Evolutionary conservation across 73 alveolate species (phyloP).

Genomic region (Blepharisma stoltei): DNA sequence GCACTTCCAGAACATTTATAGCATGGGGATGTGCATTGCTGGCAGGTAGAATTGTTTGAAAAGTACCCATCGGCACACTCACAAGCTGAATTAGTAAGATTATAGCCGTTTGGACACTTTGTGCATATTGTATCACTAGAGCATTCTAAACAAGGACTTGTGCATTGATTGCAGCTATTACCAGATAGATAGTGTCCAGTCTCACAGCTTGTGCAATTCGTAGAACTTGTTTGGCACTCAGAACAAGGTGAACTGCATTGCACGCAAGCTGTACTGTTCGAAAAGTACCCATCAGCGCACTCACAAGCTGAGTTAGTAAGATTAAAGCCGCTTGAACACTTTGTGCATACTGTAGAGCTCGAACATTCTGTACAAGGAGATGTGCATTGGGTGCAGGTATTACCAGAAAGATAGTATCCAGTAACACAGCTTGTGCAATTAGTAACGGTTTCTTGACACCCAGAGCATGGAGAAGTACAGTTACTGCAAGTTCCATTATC

Average conservation of each 20-base stretch:
- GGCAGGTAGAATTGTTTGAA: not conserved
- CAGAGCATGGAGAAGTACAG: conserved; percentile 10
- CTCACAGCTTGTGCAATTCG: not conserved
- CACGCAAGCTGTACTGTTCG: not conserved
- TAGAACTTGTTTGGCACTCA: not conserved
- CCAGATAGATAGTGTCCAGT: not conserved
- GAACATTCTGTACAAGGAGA: conserved; percentile 31
- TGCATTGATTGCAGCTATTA: not conserved
- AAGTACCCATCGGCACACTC: not conserved
- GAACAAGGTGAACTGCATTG: not conserved
- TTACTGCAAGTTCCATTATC: not conserved
- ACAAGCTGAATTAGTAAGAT: not conserved
- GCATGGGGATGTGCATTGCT: not conserved
- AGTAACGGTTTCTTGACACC: not conserved
- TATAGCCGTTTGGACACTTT: not conserved
- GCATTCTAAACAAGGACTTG: not conserved
- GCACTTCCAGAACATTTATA: not conserved
- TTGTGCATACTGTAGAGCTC: not conserved
- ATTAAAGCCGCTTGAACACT: not conserved
- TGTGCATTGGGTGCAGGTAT: not conserved
- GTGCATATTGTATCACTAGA: not conserved
- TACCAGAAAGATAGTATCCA: not conserved
- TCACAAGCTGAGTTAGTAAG: not conserved
- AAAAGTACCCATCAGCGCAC: not conserved
- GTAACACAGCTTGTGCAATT: conserved; percentile 12